These are phyloP conservation scores for Geosmithia flava DNA, from an alignment of 2,329 filamentous ascomycete species.

Conservation along the genomic window DNA sequence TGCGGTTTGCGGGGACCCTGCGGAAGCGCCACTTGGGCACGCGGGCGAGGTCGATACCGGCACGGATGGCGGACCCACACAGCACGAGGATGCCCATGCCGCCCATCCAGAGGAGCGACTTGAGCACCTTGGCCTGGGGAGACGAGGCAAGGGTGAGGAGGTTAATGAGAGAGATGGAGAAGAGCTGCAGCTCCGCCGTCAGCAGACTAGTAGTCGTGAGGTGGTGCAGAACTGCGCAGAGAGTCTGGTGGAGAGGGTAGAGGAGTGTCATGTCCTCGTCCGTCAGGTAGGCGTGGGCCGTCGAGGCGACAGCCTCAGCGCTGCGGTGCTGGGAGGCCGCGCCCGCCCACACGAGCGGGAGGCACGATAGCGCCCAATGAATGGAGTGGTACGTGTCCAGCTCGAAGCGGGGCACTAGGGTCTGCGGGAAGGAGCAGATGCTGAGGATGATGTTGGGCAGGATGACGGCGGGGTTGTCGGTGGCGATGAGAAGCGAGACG, in stretches of 20 bases:
- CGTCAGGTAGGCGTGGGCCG: constrained; percentile 20
- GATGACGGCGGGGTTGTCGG: constrained; percentile 46
- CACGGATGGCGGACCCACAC: constrained; percentile 63
- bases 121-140: constrained; percentile 74
- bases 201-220: constrained; percentile 84
- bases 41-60: constrained; percentile 75
- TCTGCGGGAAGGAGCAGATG: constrained; percentile 62
- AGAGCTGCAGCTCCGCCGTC: constrained; percentile 73
- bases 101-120: constrained; percentile 75
- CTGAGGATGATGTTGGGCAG: constrained; percentile 74
- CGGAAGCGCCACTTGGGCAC: constrained; percentile 87
- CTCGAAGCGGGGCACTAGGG: constrained; percentile 55
- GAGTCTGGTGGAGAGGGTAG: constrained; percentile 72
- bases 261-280: constrained; percentile 51
- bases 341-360: constrained; percentile 51
- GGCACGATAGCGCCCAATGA: constrained; percentile 70
- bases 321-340: constrained; percentile 20
- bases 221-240: constrained; percentile 62
- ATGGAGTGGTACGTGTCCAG: constrained; percentile 46
- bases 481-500: constrained; percentile 62
- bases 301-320: constrained; percentile 3
- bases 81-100: constrained; percentile 62
- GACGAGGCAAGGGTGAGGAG: constrained; percentile 65
- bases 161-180: constrained; percentile 74
- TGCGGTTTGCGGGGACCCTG: constrained; percentile 20